Evolutionary conservation across 2,329 filamentous ascomycete species (phyloP).

Genomic region (Cordyceps pruinosa): DNA sequence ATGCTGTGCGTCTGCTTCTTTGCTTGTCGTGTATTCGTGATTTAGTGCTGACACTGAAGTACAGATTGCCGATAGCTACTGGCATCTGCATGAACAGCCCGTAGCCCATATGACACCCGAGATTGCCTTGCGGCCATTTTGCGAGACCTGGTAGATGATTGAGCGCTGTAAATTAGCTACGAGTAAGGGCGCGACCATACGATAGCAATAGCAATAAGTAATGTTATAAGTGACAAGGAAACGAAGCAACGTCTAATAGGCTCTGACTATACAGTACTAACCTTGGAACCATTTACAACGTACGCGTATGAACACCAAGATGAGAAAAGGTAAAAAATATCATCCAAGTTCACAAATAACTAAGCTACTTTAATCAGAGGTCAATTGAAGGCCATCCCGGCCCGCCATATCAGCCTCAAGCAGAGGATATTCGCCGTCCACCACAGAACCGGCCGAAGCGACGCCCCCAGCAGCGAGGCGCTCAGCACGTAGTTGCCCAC

Average conservation of each 20-base stretch:
- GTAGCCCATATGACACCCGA: not conserved
- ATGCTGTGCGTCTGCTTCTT: not conserved
- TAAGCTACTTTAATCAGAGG: no score
- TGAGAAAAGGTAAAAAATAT: no score
- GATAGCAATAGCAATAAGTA: no score
- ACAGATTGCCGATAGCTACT: slow-evolving; percentile 13
- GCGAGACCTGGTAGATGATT: slow-evolving; percentile 2
- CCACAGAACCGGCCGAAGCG: slow-evolving; percentile 2
- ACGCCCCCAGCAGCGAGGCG: not conserved
- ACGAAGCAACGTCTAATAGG: no score
- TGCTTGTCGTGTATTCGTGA: not conserved
- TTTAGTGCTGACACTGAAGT: not conserved
- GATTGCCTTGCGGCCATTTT: slow-evolving; percentile 6
- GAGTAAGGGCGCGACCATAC: no score
- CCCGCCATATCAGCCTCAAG: slow-evolving; percentile 8
- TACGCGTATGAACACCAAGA: no score
- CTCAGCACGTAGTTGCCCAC: not conserved
- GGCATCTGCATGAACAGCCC: slow-evolving; percentile 10
- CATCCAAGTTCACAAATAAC: not conserved
- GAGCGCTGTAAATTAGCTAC: not conserved
- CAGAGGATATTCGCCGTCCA: slow-evolving; percentile 2
- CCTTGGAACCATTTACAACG: no score
- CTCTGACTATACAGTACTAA: no score
- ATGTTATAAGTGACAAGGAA: no score
- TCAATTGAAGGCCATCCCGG: not conserved